A percentile compares a stretch with the other conserved stretches of the same genome.
These are phyloP conservation scores for Entophlyctis luteolus DNA, from an alignment of 192 early-diverging fungal species.

Conservation along the genomic window DNA sequence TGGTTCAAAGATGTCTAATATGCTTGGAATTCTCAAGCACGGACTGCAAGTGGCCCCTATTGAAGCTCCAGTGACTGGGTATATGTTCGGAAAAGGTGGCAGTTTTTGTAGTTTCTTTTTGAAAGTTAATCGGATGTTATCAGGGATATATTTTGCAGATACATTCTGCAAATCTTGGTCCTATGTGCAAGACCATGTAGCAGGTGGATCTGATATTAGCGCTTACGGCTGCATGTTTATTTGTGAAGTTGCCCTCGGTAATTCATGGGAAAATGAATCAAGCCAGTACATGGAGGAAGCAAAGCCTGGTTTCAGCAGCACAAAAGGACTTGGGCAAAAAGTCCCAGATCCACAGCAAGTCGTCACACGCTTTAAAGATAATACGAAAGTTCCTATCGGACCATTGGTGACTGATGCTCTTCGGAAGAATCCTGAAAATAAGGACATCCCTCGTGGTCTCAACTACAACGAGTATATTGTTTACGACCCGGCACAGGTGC, in stretches of 20 bases:
- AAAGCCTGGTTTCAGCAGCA: slow-evolving; percentile 9
- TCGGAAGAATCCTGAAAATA: background rate
- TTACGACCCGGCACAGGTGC: slow-evolving; percentile 62
- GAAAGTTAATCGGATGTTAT: background rate
- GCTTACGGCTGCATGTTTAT: slow-evolving; percentile 52
- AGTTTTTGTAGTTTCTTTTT: slow-evolving; percentile 2
- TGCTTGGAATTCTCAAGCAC: slow-evolving; percentile 61
- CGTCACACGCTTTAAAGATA: slow-evolving; percentile 20
- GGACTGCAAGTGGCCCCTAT: slow-evolving; percentile 55
- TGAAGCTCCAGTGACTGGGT: slow-evolving; percentile 53
- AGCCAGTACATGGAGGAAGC: slow-evolving; percentile 32
- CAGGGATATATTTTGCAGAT: slow-evolving; percentile 69
- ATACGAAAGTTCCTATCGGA: slow-evolving; percentile 16
- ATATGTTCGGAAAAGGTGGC: slow-evolving; percentile 67
- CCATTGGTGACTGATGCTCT: slow-evolving; percentile 4
- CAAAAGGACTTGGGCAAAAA: slow-evolving; percentile 27
- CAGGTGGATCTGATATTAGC: background rate
- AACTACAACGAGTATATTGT: slow-evolving; percentile 73
- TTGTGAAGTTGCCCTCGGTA: slow-evolving; percentile 71
- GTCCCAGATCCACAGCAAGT: slow-evolving; percentile 26
- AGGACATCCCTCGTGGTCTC: slow-evolving; percentile 26
- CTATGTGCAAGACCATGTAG: slow-evolving; percentile 38
- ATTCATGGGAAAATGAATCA: slow-evolving; percentile 16
- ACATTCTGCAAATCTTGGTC: slow-evolving; percentile 55
- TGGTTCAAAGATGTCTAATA: slow-evolving; percentile 55